Conservation (phyloP, 768 basidiomycete species). For the Tylopilus rubrobrunneus region DNA sequence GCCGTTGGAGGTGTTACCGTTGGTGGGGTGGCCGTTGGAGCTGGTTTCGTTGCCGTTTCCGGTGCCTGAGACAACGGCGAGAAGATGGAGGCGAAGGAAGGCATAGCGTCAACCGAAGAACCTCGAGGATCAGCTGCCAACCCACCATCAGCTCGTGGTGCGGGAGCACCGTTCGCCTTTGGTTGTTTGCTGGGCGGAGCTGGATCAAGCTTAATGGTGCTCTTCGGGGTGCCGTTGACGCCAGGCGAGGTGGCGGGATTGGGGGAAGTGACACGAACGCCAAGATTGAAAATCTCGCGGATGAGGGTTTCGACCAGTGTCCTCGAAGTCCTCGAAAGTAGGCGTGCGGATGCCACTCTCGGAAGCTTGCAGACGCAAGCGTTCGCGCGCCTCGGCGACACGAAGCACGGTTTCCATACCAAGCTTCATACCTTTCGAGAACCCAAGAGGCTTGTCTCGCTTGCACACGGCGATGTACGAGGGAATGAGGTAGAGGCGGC, state of each 20-base stretch:
- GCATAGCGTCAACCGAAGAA: conserved; percentile 25
- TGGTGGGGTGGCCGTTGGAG: neutral
- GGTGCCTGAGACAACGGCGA: conserved; percentile 1
- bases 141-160: conserved; percentile 30
- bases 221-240: conserved; percentile 9
- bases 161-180: conserved; percentile 18
- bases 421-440: conserved; percentile 40
- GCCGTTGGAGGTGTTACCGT: neutral
- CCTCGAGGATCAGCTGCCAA: conserved; percentile 24
- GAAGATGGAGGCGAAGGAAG: conserved; percentile 13
- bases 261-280: conserved; percentile 26
- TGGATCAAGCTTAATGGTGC: conserved; percentile 19
- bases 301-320: conserved; percentile 23
- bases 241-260: conserved; percentile 7
- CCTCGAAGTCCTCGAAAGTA: conserved; percentile 32
- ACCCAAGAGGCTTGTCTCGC: conserved; percentile 33
- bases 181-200: conserved; percentile 15
- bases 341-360: conserved; percentile 30
- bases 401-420: conserved; percentile 37
- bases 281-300: conserved; percentile 28
- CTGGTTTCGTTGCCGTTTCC: neutral
- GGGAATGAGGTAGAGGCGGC: conserved; percentile 32
- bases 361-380: conserved; percentile 33
- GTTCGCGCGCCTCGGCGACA: conserved; percentile 38
- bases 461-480: conserved; percentile 35